These are phyloP conservation scores for Eimeria sp. DNA, from an alignment of 169 alveolate genomes.

Conservation along the genomic window DNA sequence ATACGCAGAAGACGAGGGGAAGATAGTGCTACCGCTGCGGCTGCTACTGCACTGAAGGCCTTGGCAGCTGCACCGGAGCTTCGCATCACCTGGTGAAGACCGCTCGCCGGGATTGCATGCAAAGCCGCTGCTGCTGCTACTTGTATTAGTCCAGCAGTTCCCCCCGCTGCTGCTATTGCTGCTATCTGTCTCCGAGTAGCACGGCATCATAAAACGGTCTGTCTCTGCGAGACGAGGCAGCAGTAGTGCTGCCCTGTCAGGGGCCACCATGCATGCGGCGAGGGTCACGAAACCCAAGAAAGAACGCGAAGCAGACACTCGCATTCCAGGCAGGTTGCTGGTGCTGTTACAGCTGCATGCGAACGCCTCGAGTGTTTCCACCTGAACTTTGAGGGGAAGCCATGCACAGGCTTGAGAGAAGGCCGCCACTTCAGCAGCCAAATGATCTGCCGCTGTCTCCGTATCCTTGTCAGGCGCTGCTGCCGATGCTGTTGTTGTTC, in stretches of 20 bases:
- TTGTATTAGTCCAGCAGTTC: neutral
- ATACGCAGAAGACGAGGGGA: neutral
- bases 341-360: neutral
- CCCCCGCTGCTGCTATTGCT: neutral
- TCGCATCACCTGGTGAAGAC: neutral
- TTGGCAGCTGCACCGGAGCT: neutral
- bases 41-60: neutral
- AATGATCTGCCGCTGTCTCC: neutral
- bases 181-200: neutral
- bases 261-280: slow-evolving; percentile 51
- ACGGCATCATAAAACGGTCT: neutral
- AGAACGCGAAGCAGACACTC: slow-evolving; percentile 19
- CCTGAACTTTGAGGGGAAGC: slow-evolving; percentile 21
- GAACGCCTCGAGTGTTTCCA: slow-evolving; percentile 32
- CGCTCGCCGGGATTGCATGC: neutral
- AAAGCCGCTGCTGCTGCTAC: neutral
- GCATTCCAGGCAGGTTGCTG: neutral
- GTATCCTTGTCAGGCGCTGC: neutral
- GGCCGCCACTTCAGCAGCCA: slow-evolving; percentile 41
- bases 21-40: neutral
- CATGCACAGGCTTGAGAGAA: slow-evolving; percentile 2
- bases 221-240: slow-evolving; percentile 3
- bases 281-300: slow-evolving; percentile 33
- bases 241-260: neutral
- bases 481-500: neutral